Conservation (phyloP, 495 filamentous ascomycete species). For the Aspergillus sclerotioniger region DNA sequence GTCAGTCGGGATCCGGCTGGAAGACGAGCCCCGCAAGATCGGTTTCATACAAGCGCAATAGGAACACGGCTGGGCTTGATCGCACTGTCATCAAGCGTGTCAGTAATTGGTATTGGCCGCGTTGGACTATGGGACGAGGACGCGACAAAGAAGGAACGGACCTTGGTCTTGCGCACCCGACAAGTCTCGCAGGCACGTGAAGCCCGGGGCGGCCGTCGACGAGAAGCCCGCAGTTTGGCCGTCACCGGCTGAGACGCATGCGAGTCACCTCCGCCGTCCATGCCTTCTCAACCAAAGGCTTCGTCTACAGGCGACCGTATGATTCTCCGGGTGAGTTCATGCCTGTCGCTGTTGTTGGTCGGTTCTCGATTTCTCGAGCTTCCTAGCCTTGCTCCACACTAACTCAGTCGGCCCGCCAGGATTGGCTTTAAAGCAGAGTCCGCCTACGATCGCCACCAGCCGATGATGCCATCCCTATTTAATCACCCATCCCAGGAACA, state of each 20-base stretch:
- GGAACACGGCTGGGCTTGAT: conserved; percentile 27
- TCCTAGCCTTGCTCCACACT: neutral
- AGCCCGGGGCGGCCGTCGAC: conserved; percentile 21
- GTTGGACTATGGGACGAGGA: neutral
- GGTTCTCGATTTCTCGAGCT: neutral
- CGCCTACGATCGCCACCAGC: neutral
- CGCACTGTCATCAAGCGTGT: conserved; percentile 15
- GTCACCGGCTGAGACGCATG: conserved; percentile 3
- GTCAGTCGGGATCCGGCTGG: neutral
- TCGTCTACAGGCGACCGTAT: neutral
- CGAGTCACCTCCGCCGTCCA: conserved; percentile 3
- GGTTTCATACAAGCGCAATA: conserved; percentile 26
- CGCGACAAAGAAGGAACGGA: neutral
- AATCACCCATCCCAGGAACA: neutral
- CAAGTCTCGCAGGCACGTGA: conserved; percentile 28
- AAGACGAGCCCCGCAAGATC: neutral
- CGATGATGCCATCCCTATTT: neutral
- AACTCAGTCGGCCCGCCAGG: neutral
- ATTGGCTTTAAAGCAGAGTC: conserved; percentile 1
- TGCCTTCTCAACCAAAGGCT: neutral
- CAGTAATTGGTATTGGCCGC: neutral
- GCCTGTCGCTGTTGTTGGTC: neutral
- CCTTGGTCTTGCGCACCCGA: conserved; percentile 28
- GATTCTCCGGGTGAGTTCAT: neutral
- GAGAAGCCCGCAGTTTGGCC: conserved; percentile 12